Base-by-base conservation (phyloP, 441 rosid genomes). In the Erysimum pusillum region DNA sequence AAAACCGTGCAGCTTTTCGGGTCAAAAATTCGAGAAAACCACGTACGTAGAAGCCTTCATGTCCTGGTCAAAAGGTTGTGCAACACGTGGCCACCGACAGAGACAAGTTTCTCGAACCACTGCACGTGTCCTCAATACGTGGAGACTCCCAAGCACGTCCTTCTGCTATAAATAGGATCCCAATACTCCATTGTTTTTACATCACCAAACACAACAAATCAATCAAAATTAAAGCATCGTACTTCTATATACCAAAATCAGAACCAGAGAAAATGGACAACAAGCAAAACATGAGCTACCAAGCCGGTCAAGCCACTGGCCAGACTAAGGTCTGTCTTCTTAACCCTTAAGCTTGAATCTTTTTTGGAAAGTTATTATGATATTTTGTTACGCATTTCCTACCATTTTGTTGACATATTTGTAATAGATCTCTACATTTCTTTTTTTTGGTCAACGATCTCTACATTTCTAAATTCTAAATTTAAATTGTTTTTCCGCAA, bases 231-330 rank as follows among this genome's bases (percentile, higher is more conserved):
- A 22, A 25, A 42, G 4, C 70, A 69, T 41, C 75, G 0, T 25
- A 25, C 2, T 25, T 25, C n/a, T n/a, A n/a, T n/a, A n/a, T n/a
- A n/a, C n/a, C 38, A 13, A 48, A 58, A 20, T 3, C 52, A 66
- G 5, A 49, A 25, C 7, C 5, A 9, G n/a, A 44, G 42, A 49
- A 20, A 49, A 78, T 78, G 78, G 78, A 73, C 60, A 68, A 76
- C 74, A 78, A 44, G 69, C 81, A 78, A 78, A 77, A 77, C 63
- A 4, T 41, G 11, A 78, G 81, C 77, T 78, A 59, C 78, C 81
- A 78, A 78, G 81, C 81, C 20, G 81, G 81, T 41, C 74, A 78
- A 73, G 77, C 81, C 74, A 52, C 81, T 48, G 81, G 81, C 53
- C 78, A 78, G 49, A 73, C 81, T 17, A 65, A 78, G 81, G 81